Percentiles rank a stretch among this genome's conserved stretches.
These are phyloP conservation scores for Cryptococcus sp. DNA, from an alignment of 1,284 basidiomycete species.

Conservation along the genomic window DNA sequence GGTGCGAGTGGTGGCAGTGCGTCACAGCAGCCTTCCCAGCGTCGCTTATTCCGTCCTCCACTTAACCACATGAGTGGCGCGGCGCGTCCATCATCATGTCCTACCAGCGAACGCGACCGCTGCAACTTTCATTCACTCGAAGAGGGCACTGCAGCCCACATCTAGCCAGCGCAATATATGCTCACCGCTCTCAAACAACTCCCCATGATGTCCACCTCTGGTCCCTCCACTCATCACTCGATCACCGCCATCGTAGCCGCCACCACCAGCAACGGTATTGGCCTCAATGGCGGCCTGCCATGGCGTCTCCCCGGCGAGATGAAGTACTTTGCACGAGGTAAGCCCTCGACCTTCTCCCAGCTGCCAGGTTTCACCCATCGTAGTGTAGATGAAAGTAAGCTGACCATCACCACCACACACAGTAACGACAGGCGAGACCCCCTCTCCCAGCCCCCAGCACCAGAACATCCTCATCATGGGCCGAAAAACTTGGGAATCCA, in stretches of 20 bases:
- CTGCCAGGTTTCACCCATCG: neutral
- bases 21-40: neutral
- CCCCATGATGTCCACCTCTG: conserved; percentile 1
- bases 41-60: too few relatives aligned
- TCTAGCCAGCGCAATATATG: too few relatives aligned
- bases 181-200: neutral
- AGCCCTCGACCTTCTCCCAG: conserved; percentile 6
- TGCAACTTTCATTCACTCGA: too few relatives aligned
- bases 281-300: conserved; percentile 68
- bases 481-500: conserved; percentile 95
- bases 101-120: too few relatives aligned
- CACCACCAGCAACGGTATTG: conserved; percentile 83
- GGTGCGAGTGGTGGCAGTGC: neutral
- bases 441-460: conserved; percentile 1
- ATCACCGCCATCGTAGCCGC: conserved; percentile 92
- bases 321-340: conserved; percentile 79
- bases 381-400: neutral
- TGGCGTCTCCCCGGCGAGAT: conserved; percentile 90
- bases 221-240: conserved; percentile 17
- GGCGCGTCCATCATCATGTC: too few relatives aligned
- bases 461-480: conserved; percentile 92
- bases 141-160: too few relatives aligned
- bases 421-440: conserved; percentile 44
- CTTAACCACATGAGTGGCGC: too few relatives aligned
- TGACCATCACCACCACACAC: neutral